These are phyloP conservation scores for Microcyclospora tardicrescens DNA, from an alignment of 2,329 filamentous ascomycete genomes.

Conservation along the genomic window DNA sequence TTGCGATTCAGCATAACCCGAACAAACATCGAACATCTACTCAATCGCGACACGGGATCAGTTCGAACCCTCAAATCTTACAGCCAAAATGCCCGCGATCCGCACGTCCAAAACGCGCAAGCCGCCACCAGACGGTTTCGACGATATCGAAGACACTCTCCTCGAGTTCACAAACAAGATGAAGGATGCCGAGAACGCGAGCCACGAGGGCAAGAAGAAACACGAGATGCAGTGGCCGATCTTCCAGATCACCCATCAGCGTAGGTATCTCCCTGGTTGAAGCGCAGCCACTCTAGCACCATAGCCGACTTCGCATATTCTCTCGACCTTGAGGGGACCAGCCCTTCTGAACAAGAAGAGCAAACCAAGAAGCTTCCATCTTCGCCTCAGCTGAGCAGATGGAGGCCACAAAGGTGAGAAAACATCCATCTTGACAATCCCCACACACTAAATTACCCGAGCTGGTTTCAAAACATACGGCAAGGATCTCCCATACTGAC, in stretches of 20 bases:
- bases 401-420: constrained; percentile 21
- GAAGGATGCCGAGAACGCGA: constrained; percentile 88
- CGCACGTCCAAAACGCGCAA: constrained; percentile 65
- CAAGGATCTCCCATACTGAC: constrained; percentile 8
- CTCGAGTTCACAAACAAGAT: constrained; percentile 81
- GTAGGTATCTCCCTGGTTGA: constrained; percentile 34
- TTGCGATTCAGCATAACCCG: too few relatives aligned
- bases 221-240: constrained; percentile 94
- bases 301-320: too few relatives aligned
- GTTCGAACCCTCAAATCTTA: too few relatives aligned
- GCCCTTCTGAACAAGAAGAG: too few relatives aligned
- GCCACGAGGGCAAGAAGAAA: constrained; percentile 65
- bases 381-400: constrained; percentile 1
- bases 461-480: too few relatives aligned
- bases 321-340: too few relatives aligned
- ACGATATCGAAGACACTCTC: constrained; percentile 76
- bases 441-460: too few relatives aligned
- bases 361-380: too few relatives aligned
- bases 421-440: constrained; percentile 14
- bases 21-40: neutral
- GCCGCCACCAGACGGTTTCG: constrained; percentile 73
- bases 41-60: too few relatives aligned
- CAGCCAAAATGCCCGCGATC: constrained; percentile 55
- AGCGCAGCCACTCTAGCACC: neutral
- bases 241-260: constrained; percentile 91